phyloP scores from a whole-genome alignment of 345 rosid genomes.

The Bruguiera gymnorhiza region DNA sequence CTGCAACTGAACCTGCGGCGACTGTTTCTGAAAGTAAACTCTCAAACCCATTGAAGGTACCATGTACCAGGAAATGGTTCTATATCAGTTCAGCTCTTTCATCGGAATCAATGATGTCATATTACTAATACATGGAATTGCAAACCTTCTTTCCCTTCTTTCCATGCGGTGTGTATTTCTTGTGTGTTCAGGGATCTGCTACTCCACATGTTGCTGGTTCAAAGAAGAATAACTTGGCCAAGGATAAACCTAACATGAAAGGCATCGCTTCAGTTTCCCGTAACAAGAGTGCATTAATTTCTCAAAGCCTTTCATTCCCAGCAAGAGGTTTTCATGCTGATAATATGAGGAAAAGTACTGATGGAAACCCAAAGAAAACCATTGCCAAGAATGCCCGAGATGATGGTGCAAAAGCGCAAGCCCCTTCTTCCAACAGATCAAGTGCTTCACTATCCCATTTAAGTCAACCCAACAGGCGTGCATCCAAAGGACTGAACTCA shows the following conservation, averaged over 20 bases:
- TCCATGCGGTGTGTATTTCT: neutral
- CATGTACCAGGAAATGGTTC: constrained; percentile 16
- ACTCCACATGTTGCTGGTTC: constrained; percentile 21
- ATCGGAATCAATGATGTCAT: constrained; percentile 1
- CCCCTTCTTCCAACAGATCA: constrained; percentile 29
- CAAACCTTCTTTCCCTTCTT: neutral
- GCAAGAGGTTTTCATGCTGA: constrained; percentile 42
- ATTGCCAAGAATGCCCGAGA: constrained; percentile 37
- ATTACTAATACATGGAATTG: neutral
- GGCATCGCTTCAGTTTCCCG: constrained; percentile 35
- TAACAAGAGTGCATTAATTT: constrained; percentile 44
- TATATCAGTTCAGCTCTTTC: constrained; percentile 13
- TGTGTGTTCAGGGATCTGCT: constrained; percentile 40
- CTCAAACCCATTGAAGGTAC: constrained; percentile 51
- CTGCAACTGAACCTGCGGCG: constrained; percentile 23
- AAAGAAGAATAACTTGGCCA: constrained; percentile 44
- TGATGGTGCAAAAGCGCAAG: constrained; percentile 25
- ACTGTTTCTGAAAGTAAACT: constrained; percentile 38
- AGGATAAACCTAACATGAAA: constrained; percentile 49
- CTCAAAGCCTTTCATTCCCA: constrained; percentile 76
- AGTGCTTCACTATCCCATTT: constrained; percentile 22
- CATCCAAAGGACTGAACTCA: constrained; percentile 24
- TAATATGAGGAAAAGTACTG: constrained; percentile 54
- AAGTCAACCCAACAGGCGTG: constrained; percentile 26
- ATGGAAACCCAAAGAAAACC: constrained; percentile 37